These are phyloP conservation scores for Kalaharituber pfeilii DNA, from an alignment of 2,329 filamentous ascomycete genomes.

Conservation along the genomic window DNA sequence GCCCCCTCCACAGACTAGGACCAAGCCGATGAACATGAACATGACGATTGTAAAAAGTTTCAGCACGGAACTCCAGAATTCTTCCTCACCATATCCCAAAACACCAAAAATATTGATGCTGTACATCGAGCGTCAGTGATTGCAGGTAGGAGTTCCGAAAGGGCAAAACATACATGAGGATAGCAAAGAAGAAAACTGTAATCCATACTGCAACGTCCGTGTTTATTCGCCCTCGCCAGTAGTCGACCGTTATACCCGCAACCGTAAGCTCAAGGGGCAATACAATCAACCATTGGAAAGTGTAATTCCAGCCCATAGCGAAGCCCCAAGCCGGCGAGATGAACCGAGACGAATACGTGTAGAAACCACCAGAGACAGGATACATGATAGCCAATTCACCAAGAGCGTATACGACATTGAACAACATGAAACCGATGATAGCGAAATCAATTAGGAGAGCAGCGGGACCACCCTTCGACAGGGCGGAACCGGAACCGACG, in stretches of 20 bases:
- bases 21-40: slow-evolving; percentile 27
- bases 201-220: slow-evolving; percentile 27
- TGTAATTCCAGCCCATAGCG: slow-evolving; percentile 53
- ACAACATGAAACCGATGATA: slow-evolving; percentile 41
- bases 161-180: slow-evolving; percentile 3
- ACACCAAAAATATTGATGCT: slow-evolving; percentile 12
- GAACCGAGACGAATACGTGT: slow-evolving; percentile 34
- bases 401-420: slow-evolving; percentile 30
- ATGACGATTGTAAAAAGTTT: slow-evolving; percentile 13
- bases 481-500: slow-evolving; percentile 42
- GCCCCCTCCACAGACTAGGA: slow-evolving; percentile 30
- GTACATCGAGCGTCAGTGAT: slow-evolving; percentile 31
- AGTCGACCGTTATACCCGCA: slow-evolving; percentile 6
- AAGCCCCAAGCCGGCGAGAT: slow-evolving; percentile 35
- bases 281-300: slow-evolving; percentile 31
- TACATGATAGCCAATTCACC: slow-evolving; percentile 30
- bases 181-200: not conserved
- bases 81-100: slow-evolving; percentile 10
- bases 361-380: slow-evolving; percentile 32
- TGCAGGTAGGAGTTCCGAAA: slow-evolving; percentile 4
- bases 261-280: slow-evolving; percentile 10
- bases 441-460: slow-evolving; percentile 41
- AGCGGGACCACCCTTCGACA: slow-evolving; percentile 42
- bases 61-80: slow-evolving; percentile 15
- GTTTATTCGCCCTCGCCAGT: slow-evolving; percentile 24